Base-by-base conservation (phyloP, 2,329 filamentous ascomycete genomes). In the Phialophora chinensis region DNA sequence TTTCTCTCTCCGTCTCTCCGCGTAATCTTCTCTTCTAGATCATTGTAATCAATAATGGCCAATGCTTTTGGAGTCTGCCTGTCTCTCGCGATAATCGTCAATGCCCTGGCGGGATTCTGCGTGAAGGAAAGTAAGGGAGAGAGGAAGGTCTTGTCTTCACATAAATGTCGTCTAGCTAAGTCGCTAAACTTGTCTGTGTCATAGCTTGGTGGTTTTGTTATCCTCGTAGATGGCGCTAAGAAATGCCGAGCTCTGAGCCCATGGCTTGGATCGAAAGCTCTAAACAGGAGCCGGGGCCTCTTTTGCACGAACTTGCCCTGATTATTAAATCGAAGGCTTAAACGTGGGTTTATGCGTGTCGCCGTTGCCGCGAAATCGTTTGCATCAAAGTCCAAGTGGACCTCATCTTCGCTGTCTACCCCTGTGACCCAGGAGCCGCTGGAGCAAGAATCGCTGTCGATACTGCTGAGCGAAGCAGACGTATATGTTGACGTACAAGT, bases 111-210 rank as follows among this genome's bases (percentile, higher is more conserved):
- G 1, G 61, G 42, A 33, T 25, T 64, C 11, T 67, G 55, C 2
- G 67, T 69, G 14, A 58, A 54, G 1, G 64, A 67, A 1, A 71
- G 50, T 11, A 67, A 65, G 2, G 67, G 69, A 14, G 66, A 69
- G 12, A 20, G 10, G 56, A 63, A 68, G 6, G 47, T 63, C 38
- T 44, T 56, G 20, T 67, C 69, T 17, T 38, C 31, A 11, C 23
- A 14, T 2, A 70, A 49, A 52, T 70, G 69, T 33, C 11, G 49
- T 5, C 31, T n/a, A 8, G 44, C 63, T 20, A 59, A n/a, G 6
- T 50, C 23, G 14, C 54, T 6, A 53, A 70, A 68, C 17, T 63
- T 35, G 17, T 63, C 7, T 2, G 42, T 33, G 12, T n/a, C n/a
- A 14, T 56, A 35, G 3, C 33, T 23, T 53, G 69, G 63, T 6